A percentile compares a stretch with the other conserved stretches of the same genome.
Evolutionary conservation across 169 alveolate species (phyloP).

Genomic region (Babesia sp.): DNA sequence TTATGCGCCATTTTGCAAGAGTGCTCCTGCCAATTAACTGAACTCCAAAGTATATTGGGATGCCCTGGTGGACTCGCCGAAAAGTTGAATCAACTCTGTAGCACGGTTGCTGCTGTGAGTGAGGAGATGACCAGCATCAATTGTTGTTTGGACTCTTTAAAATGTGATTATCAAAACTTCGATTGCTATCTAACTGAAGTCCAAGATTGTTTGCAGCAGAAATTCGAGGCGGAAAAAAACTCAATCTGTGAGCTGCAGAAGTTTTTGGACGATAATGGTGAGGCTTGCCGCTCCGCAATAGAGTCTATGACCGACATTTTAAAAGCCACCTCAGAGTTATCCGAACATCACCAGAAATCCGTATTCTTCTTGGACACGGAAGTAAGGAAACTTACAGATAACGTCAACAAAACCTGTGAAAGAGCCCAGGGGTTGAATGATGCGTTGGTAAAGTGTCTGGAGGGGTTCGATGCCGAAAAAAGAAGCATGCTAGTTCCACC

Average conservation of each 20-base stretch:
- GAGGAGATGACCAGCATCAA: not conserved
- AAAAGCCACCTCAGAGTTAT: not conserved
- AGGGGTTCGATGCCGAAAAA: conserved; percentile 15
- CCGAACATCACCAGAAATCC: not conserved
- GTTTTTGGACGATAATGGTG: conserved; percentile 6
- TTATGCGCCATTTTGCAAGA: not conserved
- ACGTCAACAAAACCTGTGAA: not conserved
- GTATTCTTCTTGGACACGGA: not conserved
- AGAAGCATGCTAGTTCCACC: not conserved
- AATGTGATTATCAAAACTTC: not conserved
- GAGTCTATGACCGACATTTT: not conserved
- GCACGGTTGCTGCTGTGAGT: not conserved
- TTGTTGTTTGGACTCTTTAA: not conserved
- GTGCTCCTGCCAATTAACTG: not conserved
- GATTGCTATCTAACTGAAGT: not conserved
- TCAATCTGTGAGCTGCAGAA: not conserved
- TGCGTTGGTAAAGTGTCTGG: not conserved
- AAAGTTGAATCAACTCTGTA: not conserved
- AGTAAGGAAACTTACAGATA: not conserved
- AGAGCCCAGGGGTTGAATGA: not conserved
- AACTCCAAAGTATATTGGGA: not conserved
- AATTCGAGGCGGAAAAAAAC: not conserved
- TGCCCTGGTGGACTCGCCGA: not conserved
- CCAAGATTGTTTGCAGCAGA: not conserved
- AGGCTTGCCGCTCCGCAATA: not conserved